Base-by-base conservation (phyloP, 345 rosid species). In the Sisymbrium altissimum region DNA sequence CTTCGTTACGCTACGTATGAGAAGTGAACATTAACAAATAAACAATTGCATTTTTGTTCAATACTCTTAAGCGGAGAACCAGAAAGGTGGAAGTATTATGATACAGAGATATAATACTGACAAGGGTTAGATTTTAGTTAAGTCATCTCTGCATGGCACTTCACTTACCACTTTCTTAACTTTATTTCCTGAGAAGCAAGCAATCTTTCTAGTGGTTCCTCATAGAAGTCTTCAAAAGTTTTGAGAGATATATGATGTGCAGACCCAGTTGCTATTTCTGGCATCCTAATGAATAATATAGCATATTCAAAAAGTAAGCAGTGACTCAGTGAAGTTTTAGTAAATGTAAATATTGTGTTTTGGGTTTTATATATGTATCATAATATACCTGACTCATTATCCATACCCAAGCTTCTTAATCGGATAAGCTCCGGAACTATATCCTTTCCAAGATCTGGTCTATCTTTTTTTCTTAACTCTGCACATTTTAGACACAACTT, bases 381-480 rank as follows among this genome's bases (percentile, higher is more conserved):
- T 14, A 3, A n/a, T 36, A 6, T 29, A 43, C 38, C 25, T 44
- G 68, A 58, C 13, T 66, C 77, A 23, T 43, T 50, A 1, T 57
- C 86, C 33, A 81, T 70, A 50, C 83, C 93, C 40, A 86, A 71
- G 12, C 72, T 87, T 81, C 80, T 82, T 76, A 93, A 76, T 17
- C 91, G 80, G 64, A 76, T 79, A 66, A 93, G 92, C 75, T 87
- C 91, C 17, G 98, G 96, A 38, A 93, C 77, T 55, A 93, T 72
- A 19, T 78, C 87, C 0, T 82, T 83, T 60, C 86, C 86, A 50
- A 93, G 97, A 80, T 84, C 88, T 25, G 98, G 97, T 73, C 97
- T 79, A 68, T 93, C 97, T 80, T 53, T 89, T 79, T 93, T 88
- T 66, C 94, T 87, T 52, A 93, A 81, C 82, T 93, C 96, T 17